These are phyloP conservation scores for Gossypium trilobum DNA, from an alignment of 441 rosid genomes.

Conservation along the genomic window DNA sequence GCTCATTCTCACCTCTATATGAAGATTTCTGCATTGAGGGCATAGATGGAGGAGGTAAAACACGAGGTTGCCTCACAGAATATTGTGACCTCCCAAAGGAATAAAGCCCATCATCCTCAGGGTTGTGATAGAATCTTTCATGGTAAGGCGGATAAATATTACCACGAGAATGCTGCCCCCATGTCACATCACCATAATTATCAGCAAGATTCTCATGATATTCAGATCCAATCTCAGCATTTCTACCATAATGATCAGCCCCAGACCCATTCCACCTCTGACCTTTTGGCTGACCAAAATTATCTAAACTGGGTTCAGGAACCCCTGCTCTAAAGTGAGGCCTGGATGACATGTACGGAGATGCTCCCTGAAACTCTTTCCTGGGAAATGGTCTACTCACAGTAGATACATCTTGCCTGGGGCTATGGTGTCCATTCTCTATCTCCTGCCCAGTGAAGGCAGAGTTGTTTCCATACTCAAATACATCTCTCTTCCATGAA, in stretches of 20 bases:
- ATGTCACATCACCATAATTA: slow-evolving; percentile 53
- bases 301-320: slow-evolving; percentile 51
- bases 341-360: slow-evolving; percentile 42
- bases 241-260: slow-evolving; percentile 47
- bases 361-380: slow-evolving; percentile 54
- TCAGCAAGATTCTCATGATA: slow-evolving; percentile 57
- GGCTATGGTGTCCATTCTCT: slow-evolving; percentile 45
- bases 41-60: slow-evolving; percentile 73
- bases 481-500: slow-evolving; percentile 64
- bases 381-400: slow-evolving; percentile 44
- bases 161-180: slow-evolving; percentile 55
- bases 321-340: slow-evolving; percentile 45
- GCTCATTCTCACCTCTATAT: slow-evolving; percentile 43
- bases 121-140: slow-evolving; percentile 49
- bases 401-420: slow-evolving; percentile 39
- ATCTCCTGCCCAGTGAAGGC: slow-evolving; percentile 36
- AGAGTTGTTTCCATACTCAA: slow-evolving; percentile 52
- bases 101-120: slow-evolving; percentile 59
- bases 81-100: slow-evolving; percentile 71
- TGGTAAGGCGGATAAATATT: slow-evolving; percentile 48
- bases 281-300: slow-evolving; percentile 32
- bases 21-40: slow-evolving; percentile 48
- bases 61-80: slow-evolving; percentile 85
- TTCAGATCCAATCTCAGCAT: slow-evolving; percentile 51
- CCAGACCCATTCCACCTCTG: slow-evolving; percentile 69